phyloP scores from a whole-genome alignment of 371 early-diverging fungal species.

The Lichtheimia ornata region DNA sequence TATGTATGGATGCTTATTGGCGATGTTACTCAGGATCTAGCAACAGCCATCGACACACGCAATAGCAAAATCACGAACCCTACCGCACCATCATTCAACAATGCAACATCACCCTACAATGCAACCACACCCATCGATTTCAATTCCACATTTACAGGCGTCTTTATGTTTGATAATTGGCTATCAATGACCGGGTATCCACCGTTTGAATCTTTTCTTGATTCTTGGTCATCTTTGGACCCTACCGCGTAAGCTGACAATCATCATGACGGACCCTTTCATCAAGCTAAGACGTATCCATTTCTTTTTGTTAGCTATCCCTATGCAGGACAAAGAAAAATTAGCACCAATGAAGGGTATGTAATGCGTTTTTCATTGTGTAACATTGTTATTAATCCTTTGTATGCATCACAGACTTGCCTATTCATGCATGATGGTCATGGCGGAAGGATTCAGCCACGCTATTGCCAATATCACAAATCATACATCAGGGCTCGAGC shows the following conservation, averaged over 20 bases:
- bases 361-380: not conserved
- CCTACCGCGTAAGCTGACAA: conserved; percentile 37
- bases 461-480: conserved; percentile 40
- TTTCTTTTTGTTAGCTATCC: conserved; percentile 48
- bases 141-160: conserved; percentile 41
- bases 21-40: conserved; percentile 35
- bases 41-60: conserved; percentile 19
- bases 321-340: conserved; percentile 56
- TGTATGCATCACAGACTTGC: conserved; percentile 30
- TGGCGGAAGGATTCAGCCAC: conserved; percentile 51
- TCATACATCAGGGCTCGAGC: conserved; percentile 34
- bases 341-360: conserved; percentile 63
- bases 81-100: not conserved
- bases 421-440: conserved; percentile 63
- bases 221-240: conserved; percentile 50
- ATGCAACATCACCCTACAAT: conserved; percentile 2
- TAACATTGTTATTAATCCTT: not conserved
- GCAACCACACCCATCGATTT: conserved; percentile 24
- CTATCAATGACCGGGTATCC: conserved; percentile 51
- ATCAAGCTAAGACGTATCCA: conserved; percentile 2
- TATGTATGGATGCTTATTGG: conserved; percentile 62
- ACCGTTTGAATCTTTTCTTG: conserved; percentile 56
- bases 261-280: not conserved
- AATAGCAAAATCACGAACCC: conserved; percentile 19
- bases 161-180: conserved; percentile 61